Conservation (phyloP, 78 protist species). For the Dictyostelium firmibasis region DNA sequence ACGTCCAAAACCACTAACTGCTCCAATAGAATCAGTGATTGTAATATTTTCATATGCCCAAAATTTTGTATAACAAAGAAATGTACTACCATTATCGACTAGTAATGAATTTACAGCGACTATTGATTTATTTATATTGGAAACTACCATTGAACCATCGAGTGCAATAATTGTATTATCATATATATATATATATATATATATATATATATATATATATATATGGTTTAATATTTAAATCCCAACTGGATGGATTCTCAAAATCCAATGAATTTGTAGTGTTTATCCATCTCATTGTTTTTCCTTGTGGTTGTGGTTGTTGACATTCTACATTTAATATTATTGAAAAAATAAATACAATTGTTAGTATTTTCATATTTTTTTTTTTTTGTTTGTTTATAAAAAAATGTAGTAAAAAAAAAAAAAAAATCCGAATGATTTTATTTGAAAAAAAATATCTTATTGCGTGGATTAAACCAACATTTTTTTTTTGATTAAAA, state of each 20-base stretch:
- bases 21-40: background rate
- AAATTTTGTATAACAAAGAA: background rate
- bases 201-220: no score
- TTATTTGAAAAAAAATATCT: no score
- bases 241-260: background rate
- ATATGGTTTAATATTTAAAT: background rate
- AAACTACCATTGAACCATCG: background rate
- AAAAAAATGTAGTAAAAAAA: no score
- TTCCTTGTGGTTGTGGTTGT: background rate
- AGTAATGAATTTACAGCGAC: background rate
- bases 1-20: background rate
- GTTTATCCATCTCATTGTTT: background rate
- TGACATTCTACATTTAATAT: background rate
- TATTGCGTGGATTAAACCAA: no score
- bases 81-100: background rate
- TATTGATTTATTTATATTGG: background rate
- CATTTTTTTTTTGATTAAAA: no score
- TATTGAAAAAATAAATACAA: no score
- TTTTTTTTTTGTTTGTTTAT: no score
- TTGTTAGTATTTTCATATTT: background rate
- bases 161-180: background rate
- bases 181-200: no score
- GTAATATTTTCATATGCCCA: background rate
- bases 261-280: background rate
- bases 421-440: no score